Conservation (phyloP, 2,329 filamentous ascomycete species). For the Boeremia exigua region DNA sequence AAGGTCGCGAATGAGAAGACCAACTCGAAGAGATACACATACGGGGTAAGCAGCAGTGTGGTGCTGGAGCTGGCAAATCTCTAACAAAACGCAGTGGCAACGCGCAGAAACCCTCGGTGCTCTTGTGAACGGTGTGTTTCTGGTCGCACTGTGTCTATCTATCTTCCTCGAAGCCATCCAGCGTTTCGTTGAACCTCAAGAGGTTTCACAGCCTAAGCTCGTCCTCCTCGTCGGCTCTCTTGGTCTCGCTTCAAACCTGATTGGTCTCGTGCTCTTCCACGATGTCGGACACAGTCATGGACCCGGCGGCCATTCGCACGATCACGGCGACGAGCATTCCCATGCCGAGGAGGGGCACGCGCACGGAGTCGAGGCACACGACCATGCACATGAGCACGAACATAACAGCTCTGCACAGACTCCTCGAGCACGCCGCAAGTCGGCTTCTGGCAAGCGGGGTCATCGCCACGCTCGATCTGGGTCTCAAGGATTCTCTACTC, state of each 20-base stretch:
- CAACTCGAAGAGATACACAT: slow-evolving; percentile 87
- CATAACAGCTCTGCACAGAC: slow-evolving; percentile 45
- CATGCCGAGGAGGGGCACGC: slow-evolving; percentile 61
- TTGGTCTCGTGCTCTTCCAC: slow-evolving; percentile 89
- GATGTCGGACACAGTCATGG: slow-evolving; percentile 89
- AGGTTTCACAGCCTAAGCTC: slow-evolving; percentile 82
- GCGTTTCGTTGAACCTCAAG: slow-evolving; percentile 88
- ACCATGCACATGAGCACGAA: slow-evolving; percentile 37
- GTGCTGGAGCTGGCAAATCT: background rate
- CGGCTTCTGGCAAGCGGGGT: slow-evolving; percentile 38
- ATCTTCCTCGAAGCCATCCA: slow-evolving; percentile 96
- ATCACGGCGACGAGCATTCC: slow-evolving; percentile 47
- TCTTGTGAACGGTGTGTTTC: slow-evolving; percentile 95
- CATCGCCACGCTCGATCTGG: slow-evolving; percentile 69
- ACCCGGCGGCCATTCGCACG: slow-evolving; percentile 59
- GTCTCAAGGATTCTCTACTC: slow-evolving; percentile 58
- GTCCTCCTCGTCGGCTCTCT: slow-evolving; percentile 88
- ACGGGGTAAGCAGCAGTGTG: slow-evolving; percentile 71
- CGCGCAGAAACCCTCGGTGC: slow-evolving; percentile 96
- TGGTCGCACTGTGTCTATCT: slow-evolving; percentile 93
- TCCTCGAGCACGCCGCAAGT: slow-evolving; percentile 29
- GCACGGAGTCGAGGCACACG: slow-evolving; percentile 53
- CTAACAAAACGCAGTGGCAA: slow-evolving; percentile 72
- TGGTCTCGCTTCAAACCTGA: slow-evolving; percentile 85
- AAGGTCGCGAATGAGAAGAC: slow-evolving; percentile 83